Evolutionary conservation across 2,329 filamentous ascomycete genomes (phyloP).

Genomic region (Fusarium napiforme): DNA sequence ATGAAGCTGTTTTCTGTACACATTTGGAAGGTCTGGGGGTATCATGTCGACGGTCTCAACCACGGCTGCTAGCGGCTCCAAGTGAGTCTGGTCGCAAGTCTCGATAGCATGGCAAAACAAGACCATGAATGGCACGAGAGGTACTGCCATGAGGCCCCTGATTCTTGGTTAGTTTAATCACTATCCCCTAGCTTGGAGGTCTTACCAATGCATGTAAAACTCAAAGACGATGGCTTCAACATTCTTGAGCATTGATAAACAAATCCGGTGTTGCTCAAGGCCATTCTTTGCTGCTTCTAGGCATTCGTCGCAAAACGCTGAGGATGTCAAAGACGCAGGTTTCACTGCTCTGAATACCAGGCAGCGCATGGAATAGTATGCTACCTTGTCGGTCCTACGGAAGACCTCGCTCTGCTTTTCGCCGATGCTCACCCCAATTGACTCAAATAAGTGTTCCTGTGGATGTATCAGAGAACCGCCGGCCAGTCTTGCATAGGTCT

Average conservation of each 20-base stretch:
- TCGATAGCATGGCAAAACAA: conserved; percentile 17
- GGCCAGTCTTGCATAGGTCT: accelerated
- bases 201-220: conserved; percentile 11
- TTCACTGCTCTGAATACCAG: neutral
- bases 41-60: conserved; percentile 2
- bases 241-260: neutral
- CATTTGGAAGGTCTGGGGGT: neutral
- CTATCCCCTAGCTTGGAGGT: accelerated
- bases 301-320: conserved; percentile 6
- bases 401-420: neutral
- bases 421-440: neutral
- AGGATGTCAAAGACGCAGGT: neutral
- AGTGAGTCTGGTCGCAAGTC: neutral
- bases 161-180: accelerated
- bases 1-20: conserved; percentile 9
- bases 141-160: conserved; percentile 5
- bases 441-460: neutral
- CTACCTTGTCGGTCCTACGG: neutral
- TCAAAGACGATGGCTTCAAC: neutral
- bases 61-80: neutral
- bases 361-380: conserved; percentile 5
- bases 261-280: neutral
- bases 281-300: neutral
- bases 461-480: accelerated
- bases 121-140: conserved; percentile 1